Evolutionary conservation across 441 rosid species (phyloP).

Genomic region (Erysimum cheiri): DNA sequence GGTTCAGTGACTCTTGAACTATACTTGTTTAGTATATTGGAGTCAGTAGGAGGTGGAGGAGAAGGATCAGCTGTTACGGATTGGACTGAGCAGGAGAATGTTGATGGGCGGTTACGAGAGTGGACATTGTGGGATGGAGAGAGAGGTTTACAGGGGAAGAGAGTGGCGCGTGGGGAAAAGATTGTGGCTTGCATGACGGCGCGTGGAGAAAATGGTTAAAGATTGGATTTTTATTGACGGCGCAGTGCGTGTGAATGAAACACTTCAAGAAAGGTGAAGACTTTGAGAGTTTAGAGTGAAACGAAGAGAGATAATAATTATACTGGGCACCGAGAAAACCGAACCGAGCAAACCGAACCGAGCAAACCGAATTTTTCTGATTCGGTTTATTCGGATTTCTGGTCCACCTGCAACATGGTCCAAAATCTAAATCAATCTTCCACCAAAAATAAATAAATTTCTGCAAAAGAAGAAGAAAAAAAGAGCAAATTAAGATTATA

Average conservation of each 20-base stretch:
- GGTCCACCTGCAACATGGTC: no score
- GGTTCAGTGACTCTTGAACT: constrained; percentile 86
- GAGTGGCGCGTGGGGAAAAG: constrained; percentile 56
- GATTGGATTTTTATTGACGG: neutral
- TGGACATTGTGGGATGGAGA: constrained; percentile 33
- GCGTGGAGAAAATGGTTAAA: constrained; percentile 38
- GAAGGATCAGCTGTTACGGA: constrained; percentile 51
- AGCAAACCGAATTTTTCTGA: no score
- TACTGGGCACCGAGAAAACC: no score
- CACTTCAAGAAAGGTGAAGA: constrained; percentile 7
- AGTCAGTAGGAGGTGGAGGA: constrained; percentile 48
- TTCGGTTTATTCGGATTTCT: no score
- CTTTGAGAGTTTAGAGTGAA: neutral
- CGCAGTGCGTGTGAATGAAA: constrained; percentile 17
- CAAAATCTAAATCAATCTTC: no score
- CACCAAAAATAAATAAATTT: no score
- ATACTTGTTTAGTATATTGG: constrained; percentile 72
- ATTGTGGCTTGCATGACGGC: constrained; percentile 70
- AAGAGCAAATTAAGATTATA: no score
- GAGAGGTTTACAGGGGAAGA: constrained; percentile 36
- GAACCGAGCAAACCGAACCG: no score
- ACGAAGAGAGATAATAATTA: no score
- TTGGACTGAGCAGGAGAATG: constrained; percentile 49
- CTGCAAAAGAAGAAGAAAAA: no score
- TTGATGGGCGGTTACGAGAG: constrained; percentile 32